Base-by-base conservation (phyloP, 2,329 filamentous ascomycete species). In the Penicillium crustosum region DNA sequence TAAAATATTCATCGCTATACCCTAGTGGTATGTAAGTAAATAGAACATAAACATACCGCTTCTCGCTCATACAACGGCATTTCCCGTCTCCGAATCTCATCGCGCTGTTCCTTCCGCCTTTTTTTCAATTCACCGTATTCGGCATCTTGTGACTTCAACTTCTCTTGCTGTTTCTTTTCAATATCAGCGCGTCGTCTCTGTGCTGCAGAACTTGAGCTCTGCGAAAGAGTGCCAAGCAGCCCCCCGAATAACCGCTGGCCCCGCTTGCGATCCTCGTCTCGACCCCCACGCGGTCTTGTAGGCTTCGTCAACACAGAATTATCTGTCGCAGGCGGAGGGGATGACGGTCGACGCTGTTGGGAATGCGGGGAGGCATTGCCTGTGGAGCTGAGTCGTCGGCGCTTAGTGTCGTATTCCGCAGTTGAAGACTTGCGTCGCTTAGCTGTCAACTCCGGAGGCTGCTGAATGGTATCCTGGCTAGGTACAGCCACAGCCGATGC, bases 221-320 rank as follows among this genome's bases (percentile, higher is more conserved):
- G 89, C 74, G 88, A 91, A 59, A 96, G 82, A 38, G 89, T 91
- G 72, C 83, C 90, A 59, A 94, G 79, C 56, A 95, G 78, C 36
- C 88, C 90, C 60, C 93, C 93, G 71, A 97, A 97, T 60, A 97
- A 81, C 53, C 93, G 85, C 74, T 90, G 89, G 23, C 90, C 90
- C 38, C 93, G 88, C 72, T 90, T 91, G 74, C 88, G 91, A 72
- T 97, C 93, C 68, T 95, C 89, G 57, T 86, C 79, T 29, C 80
- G 77, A 51, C 82, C 76, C 55, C 72, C 79, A 58, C 66, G 49
- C 9, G 29, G 61, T 27, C 58, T 57, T n/a, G 59, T 48, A 27
- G 61, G 60, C 53, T 57, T 65, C 21, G 52, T 60, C 43, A 63
- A 66, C 6, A 59, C 41, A 25, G 61, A 63, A n/a, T 45, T 55